Evolutionary conservation across 2,329 filamentous ascomycete species (phyloP).

Genomic region (Tolypocladium ovalisporum): DNA sequence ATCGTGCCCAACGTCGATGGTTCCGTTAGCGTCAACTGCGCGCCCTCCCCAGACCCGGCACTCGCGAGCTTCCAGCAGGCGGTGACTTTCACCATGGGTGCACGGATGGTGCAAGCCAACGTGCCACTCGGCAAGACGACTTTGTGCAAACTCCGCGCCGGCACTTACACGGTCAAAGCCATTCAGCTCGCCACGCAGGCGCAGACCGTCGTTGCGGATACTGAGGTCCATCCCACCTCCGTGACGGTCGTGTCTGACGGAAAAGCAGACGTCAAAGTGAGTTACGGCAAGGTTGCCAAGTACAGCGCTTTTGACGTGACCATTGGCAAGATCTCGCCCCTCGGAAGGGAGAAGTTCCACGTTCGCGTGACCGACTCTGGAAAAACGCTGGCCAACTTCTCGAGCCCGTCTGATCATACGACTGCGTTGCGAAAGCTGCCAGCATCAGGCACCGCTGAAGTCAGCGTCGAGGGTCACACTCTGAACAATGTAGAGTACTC

Average conservation of each 20-base stretch:
- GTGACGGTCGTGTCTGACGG: neutral
- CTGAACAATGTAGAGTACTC: slow-evolving; percentile 1
- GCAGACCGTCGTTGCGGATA: neutral
- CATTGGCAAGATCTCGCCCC: neutral
- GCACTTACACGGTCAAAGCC: neutral
- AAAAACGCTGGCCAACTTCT: neutral
- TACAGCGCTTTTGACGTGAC: slow-evolving; percentile 1
- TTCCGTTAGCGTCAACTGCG: neutral
- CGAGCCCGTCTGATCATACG: neutral
- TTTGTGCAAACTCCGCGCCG: neutral
- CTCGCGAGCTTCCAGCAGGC: neutral
- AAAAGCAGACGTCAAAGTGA: neutral
- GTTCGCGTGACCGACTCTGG: neutral
- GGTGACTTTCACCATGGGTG: neutral
- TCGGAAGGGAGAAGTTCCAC: neutral
- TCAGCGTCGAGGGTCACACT: neutral
- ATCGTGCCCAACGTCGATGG: neutral
- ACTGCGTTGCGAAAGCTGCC: slow-evolving; percentile 1
- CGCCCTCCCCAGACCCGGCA: neutral
- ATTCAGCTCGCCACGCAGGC: neutral
- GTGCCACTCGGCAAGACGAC: neutral
- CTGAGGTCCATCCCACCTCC: neutral
- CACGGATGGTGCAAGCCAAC: neutral
- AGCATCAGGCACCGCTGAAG: neutral
- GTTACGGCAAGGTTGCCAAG: neutral